Evolutionary conservation across 441 rosid species (phyloP).

Genomic region (Hura crepitans): DNA sequence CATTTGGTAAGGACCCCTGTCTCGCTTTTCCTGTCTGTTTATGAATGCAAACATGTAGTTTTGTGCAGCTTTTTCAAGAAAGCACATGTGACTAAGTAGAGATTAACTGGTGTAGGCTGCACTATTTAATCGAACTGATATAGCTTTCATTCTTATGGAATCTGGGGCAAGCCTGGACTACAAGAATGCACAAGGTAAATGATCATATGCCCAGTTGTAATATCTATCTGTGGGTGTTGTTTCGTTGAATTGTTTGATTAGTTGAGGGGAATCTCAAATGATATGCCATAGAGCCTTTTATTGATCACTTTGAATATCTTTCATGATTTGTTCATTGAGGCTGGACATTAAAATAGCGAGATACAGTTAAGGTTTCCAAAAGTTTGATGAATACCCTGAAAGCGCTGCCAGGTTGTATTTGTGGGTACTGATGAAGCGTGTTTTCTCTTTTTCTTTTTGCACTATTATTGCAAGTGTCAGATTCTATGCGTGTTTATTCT

Average conservation of each 20-base stretch:
- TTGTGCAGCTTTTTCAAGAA: not conserved
- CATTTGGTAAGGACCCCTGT: conserved; percentile 53
- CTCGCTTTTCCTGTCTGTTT: not conserved
- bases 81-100: conserved; percentile 20
- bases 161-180: conserved; percentile 69
- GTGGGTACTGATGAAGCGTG: not conserved
- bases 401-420: not conserved
- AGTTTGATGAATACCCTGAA: conserved; percentile 4
- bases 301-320: not conserved
- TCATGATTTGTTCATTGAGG: not conserved
- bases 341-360: not conserved
- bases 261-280: conserved; percentile 3
- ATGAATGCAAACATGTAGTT: not conserved
- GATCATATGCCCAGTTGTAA: conserved; percentile 11
- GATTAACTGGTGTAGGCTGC: conserved; percentile 55
- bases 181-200: conserved; percentile 84
- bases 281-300: conserved; percentile 1
- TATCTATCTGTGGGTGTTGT: conserved; percentile 16
- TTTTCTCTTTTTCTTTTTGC: not conserved
- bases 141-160: conserved; percentile 76
- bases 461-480: not conserved
- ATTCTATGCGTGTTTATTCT: not conserved
- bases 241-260: conserved; percentile 7
- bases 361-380: conserved; percentile 8
- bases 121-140: conserved; percentile 71